These are phyloP conservation scores for Diaporthe amygdali DNA, from an alignment of 2,329 filamentous ascomycete species.

Conservation along the genomic window DNA sequence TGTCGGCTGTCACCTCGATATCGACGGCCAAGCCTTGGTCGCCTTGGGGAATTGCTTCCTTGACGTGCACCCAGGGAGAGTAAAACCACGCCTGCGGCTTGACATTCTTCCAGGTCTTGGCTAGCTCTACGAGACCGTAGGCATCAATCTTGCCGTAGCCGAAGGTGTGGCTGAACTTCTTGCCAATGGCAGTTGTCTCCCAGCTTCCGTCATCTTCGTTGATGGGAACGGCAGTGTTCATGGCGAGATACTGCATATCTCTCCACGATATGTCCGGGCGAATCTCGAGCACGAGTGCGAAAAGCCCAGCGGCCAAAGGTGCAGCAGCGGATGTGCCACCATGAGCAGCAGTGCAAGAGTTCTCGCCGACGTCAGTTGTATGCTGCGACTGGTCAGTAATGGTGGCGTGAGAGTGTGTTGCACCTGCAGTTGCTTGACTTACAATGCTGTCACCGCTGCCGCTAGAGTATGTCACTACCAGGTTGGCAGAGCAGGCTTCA, in stretches of 20 bases:
- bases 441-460: slow-evolving; percentile 85
- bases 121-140: slow-evolving; percentile 81
- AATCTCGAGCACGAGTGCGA: slow-evolving; percentile 83
- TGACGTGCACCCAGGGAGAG: slow-evolving; percentile 92
- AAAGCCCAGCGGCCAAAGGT: slow-evolving; percentile 89
- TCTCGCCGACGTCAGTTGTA: slow-evolving; percentile 90
- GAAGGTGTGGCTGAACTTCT: slow-evolving; percentile 91
- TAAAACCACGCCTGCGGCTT: slow-evolving; percentile 96
- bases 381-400: slow-evolving; percentile 53
- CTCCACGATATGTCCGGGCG: slow-evolving; percentile 91
- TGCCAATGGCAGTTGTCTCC: slow-evolving; percentile 81
- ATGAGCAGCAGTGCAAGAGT: slow-evolving; percentile 80
- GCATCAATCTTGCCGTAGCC: slow-evolving; percentile 96
- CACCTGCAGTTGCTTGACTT: slow-evolving; percentile 33
- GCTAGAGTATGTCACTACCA: slow-evolving; percentile 97
- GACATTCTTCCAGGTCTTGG: slow-evolving; percentile 84
- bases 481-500: slow-evolving; percentile 91
- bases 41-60: slow-evolving; percentile 85
- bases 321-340: slow-evolving; percentile 96
- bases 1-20: slow-evolving; percentile 83
- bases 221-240: slow-evolving; percentile 83
- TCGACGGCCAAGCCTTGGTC: slow-evolving; percentile 76
- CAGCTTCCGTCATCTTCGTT: slow-evolving; percentile 76
- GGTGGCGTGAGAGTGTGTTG: not conserved
- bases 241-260: slow-evolving; percentile 89